phyloP scores from a whole-genome alignment of 352 stramenopile genomes.

The Globisporangium sylvaticum region DNA sequence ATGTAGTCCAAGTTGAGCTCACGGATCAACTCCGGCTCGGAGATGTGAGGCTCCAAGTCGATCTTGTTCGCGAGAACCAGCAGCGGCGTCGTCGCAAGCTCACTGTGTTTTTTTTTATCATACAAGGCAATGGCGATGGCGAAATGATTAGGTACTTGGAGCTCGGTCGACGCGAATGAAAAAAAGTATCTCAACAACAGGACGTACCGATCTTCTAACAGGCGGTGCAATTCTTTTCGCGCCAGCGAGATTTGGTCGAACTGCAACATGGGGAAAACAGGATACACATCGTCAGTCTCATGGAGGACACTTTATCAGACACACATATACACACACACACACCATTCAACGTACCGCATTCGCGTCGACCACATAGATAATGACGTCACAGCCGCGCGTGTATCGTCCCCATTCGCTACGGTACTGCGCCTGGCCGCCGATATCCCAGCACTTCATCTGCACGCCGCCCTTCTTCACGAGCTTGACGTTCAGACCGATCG shows the following conservation, averaged over 20 bases:
- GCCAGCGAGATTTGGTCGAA: conserved; percentile 93
- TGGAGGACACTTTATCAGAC: too few species aligned
- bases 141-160: neutral
- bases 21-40: conserved; percentile 87
- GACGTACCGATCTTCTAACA: conserved; percentile 93
- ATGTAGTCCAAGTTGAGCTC: conserved; percentile 99
- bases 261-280: conserved; percentile 23
- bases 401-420: conserved; percentile 92
- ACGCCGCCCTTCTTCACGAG: conserved; percentile 93
- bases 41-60: conserved; percentile 94
- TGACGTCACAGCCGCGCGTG: conserved; percentile 96
- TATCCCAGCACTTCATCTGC: conserved; percentile 99
- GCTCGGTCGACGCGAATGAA: neutral
- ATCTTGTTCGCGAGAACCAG: conserved; percentile 99
- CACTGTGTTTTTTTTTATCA: conserved; percentile 34
- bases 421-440: conserved; percentile 96
- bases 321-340: neutral
- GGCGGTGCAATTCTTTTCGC: conserved; percentile 91
- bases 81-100: conserved; percentile 90
- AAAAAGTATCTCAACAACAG: conserved; percentile 3
- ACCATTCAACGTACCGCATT: conserved; percentile 76
- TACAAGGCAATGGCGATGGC: conserved; percentile 4
- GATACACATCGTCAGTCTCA: conserved; percentile 1
- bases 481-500: conserved; percentile 97
- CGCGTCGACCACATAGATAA: conserved; percentile 98